A percentile compares a stretch with the other conserved stretches of the same genome.
Conservation (phyloP, 1,284 basidiomycete species). For the Irpex sp. region DNA sequence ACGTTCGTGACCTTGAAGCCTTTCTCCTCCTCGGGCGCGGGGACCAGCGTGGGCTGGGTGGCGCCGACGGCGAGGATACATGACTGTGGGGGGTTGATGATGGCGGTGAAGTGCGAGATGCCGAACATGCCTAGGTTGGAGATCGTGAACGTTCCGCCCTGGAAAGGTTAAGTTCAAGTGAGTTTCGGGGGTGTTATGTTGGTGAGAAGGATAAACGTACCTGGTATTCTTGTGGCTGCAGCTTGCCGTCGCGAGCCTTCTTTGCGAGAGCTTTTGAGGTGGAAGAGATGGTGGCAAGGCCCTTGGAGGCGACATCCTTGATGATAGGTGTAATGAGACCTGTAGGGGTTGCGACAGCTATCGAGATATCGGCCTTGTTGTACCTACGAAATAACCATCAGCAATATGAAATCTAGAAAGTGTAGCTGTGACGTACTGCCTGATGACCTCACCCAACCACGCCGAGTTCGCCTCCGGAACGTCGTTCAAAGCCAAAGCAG, state of each 20-base stretch:
- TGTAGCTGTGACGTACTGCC: conserved; percentile 64
- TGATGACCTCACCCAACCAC: conserved; percentile 95
- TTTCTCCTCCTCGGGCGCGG: conserved; percentile 85
- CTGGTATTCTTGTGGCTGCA: conserved; percentile 96
- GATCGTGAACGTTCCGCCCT: conserved; percentile 98
- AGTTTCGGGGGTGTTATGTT: no score
- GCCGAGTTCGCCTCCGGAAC: conserved; percentile 98
- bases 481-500: conserved; percentile 86
- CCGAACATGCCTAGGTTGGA: conserved; percentile 99
- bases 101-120: conserved; percentile 94
- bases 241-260: conserved; percentile 96
- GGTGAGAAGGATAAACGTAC: conserved; percentile 29
- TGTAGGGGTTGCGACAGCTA: conserved; percentile 95
- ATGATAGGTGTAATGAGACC: conserved; percentile 98
- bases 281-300: conserved; percentile 88
- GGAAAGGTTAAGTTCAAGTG: background rate
- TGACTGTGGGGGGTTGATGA: conserved; percentile 98
- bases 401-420: conserved; percentile 3
- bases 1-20: conserved; percentile 90
- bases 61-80: conserved; percentile 96
- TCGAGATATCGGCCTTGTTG: conserved; percentile 94
- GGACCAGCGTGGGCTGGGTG: conserved; percentile 85
- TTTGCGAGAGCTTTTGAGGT: conserved; percentile 91
- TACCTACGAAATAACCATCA: conserved; percentile 51
- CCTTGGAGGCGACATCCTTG: conserved; percentile 90